A percentile compares a stretch with the other conserved stretches of the same genome.
These are phyloP conservation scores for Coniochaeta prunicola DNA, from an alignment of 2,329 filamentous ascomycete species.

Conservation along the genomic window DNA sequence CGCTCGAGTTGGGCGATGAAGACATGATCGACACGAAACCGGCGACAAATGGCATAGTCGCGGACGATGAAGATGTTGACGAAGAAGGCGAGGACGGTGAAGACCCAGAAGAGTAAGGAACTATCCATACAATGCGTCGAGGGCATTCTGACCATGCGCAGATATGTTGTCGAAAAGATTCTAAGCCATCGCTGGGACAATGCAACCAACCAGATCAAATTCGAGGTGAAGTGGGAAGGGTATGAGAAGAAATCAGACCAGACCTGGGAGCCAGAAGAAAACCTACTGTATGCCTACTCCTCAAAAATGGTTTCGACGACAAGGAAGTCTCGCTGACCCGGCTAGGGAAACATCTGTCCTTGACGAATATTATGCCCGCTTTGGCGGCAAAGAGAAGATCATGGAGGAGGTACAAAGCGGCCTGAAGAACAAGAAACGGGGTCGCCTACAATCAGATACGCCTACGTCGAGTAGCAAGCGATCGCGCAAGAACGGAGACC, in stretches of 20 bases:
- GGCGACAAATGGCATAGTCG: conserved; percentile 5
- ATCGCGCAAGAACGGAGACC: conserved; percentile 36
- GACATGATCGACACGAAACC: conserved; percentile 14
- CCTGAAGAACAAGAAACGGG: conserved; percentile 50
- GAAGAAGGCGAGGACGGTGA: conserved; percentile 25
- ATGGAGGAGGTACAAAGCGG: conserved; percentile 43
- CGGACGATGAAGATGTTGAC: conserved; percentile 12
- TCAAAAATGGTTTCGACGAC: not conserved
- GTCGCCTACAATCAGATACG: conserved; percentile 34
- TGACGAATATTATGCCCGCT: conserved; percentile 51
- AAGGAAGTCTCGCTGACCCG: not conserved
- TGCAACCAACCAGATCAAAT: conserved; percentile 43
- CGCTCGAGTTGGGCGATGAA: conserved; percentile 13
- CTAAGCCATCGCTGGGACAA: conserved; percentile 38
- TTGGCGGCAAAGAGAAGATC: conserved; percentile 57
- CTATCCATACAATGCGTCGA: conserved; percentile 9
- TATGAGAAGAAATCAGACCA: conserved; percentile 62
- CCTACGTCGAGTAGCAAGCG: conserved; percentile 35
- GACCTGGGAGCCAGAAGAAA: conserved; percentile 75
- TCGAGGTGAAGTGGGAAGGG: conserved; percentile 76
- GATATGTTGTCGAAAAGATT: conserved; percentile 71
- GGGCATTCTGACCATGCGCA: conserved; percentile 25
- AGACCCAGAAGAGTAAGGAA: conserved; percentile 25
- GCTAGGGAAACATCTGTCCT: conserved; percentile 33
- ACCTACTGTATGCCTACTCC: conserved; percentile 43